These are phyloP conservation scores for Abortiporus biennis DNA, from an alignment of 1,284 basidiomycete genomes.

Conservation along the genomic window DNA sequence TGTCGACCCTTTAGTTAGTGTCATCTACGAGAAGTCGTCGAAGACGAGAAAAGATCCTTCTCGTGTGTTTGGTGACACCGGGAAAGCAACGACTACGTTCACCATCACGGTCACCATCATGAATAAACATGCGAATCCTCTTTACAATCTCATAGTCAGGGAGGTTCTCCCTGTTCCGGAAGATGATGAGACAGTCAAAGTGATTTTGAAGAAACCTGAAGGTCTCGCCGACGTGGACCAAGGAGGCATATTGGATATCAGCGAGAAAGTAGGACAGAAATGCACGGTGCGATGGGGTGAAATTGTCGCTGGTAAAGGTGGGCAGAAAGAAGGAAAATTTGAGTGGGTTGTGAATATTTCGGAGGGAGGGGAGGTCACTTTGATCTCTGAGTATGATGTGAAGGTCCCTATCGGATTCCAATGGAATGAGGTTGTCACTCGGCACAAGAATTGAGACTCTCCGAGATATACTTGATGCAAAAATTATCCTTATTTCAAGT, in stretches of 20 bases:
- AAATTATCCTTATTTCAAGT: too few relatives aligned
- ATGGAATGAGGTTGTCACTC: conserved; percentile 15
- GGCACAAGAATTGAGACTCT: too few relatives aligned
- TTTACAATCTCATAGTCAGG: conserved; percentile 3
- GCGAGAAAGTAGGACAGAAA: conserved; percentile 28
- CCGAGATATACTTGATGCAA: too few relatives aligned
- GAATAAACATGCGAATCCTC: conserved; percentile 2
- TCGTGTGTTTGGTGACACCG: neutral
- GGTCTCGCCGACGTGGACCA: conserved; percentile 1
- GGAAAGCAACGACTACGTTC: neutral
- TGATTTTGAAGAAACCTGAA: neutral
- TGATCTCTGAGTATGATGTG: conserved; percentile 46
- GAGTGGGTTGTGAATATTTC: conserved; percentile 23
- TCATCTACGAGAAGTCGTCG: neutral
- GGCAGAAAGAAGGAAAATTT: conserved; percentile 23
- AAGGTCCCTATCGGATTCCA: conserved; percentile 33
- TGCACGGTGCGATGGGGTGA: conserved; percentile 21
- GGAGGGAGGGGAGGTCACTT: conserved; percentile 25
- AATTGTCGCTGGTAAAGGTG: conserved; percentile 16
- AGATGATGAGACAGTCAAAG: conserved; percentile 3
- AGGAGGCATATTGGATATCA: conserved; percentile 2
- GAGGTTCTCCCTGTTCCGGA: conserved; percentile 3
- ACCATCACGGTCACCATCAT: conserved; percentile 1
- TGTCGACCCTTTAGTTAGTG: conserved; percentile 3
- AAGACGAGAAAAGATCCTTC: neutral